Conservation (phyloP, 148 eudicot genomes). For the Arctostaphylos glauca region DNA sequence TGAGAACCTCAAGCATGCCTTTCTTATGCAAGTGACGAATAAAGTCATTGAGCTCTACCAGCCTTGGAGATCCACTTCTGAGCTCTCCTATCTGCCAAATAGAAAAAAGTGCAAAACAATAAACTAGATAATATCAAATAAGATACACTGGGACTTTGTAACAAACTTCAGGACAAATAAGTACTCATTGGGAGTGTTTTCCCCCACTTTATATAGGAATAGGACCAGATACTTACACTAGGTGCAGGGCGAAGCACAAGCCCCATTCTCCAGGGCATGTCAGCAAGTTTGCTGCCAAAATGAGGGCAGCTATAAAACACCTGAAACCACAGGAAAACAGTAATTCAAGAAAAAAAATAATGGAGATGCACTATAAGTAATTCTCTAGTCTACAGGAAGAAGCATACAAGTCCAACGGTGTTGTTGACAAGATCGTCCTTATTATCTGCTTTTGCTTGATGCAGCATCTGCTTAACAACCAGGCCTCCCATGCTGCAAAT, state of each 20-base stretch:
- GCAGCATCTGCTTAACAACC: constrained; percentile 92
- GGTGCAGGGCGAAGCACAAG: constrained; percentile 99
- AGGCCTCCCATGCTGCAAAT: constrained; percentile 95
- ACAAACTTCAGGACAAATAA: neutral
- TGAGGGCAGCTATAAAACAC: constrained; percentile 98
- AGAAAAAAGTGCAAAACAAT: constrained; percentile 1
- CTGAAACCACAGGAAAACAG: constrained; percentile 39
- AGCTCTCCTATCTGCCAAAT: constrained; percentile 79
- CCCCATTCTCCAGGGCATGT: constrained; percentile 99
- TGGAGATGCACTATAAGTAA: neutral
- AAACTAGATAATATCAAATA: constrained; percentile 4
- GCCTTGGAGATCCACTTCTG: constrained; percentile 92
- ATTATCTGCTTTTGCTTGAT: constrained; percentile 77
- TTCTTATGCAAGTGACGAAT: constrained; percentile 78
- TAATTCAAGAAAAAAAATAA: neutral
- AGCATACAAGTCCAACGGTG: constrained; percentile 81
- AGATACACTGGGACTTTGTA: neutral
- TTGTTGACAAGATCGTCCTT: constrained; percentile 66
- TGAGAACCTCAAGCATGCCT: constrained; percentile 78
- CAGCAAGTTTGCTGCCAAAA: constrained; percentile 97
- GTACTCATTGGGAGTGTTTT: neutral
- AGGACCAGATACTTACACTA: constrained; percentile 46
- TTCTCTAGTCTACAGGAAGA: neutral
- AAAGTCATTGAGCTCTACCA: constrained; percentile 88
- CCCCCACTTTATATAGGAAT: neutral